Evolutionary conservation across 371 early-diverging fungal species (phyloP), one percentile per base, ranked within the genome.

Genomic region (Syncephalastrum contaminatum): DNA sequence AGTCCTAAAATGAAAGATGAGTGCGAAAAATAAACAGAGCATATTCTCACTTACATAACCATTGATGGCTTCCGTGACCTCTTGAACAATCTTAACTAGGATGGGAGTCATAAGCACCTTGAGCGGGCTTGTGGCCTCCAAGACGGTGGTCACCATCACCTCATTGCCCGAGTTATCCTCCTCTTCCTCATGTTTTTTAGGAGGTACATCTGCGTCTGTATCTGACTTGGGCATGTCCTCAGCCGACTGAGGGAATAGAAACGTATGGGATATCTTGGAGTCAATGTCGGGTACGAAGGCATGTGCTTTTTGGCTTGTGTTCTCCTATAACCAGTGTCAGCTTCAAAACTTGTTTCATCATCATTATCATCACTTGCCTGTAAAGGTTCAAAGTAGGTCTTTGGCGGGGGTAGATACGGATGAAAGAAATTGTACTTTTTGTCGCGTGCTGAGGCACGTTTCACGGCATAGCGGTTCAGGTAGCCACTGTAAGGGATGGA

Each of bases 401-500:
- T 61, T 10, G 84, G 77, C 1, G 87, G 85, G 4, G 83, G 80
- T 13, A 85, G 61, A 54, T 72, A 85, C 1, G 85, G 76, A 50
- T 74, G 73, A 40, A 74, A 77, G 39, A 73, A 77, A 1, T 59
- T 53, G 36, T 58, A 51, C 4, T 53, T 59, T 42, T 64, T 53
- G 13, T 45, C 44, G 24, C 22, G 43, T n/a, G 60, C 44, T 14
- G 67, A 61, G 14, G 70, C 63, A n/a, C 73, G 56, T 18, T 70
- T 62, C n/a, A 82, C 66, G 22, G 67, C 61, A 53, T 77, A 88
- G 22, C 88, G 59, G 48, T 79, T 76, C 7, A 88, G 74, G 46
- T 87, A 88, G 24, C 72, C 77, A 43, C 88, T 84, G 49, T 88
- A 88, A 5, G 88, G 88, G 62, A 88, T 88, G 6, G 88, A 86